Base-by-base conservation (phyloP, 2,329 filamentous ascomycete species). In the Triangularia setosa region DNA sequence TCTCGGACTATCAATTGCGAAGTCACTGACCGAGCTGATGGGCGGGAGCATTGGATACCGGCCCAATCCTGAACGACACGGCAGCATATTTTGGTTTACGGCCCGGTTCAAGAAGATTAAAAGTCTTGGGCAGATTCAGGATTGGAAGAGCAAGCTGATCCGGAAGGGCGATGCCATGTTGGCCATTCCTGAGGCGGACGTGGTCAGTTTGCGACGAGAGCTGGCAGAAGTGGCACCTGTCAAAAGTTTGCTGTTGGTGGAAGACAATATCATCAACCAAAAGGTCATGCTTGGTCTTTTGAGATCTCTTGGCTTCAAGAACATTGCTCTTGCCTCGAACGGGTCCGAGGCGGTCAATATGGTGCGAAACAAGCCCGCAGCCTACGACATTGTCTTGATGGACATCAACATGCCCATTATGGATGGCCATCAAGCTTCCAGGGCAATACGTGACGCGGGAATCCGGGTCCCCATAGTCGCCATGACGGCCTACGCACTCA, bases 11-110 rank as follows among this genome's bases (percentile, higher is more conserved):
- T 92, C 90, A 1, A 94, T 94, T 69, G 90, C 87, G 75, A 93
- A 93, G 75, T 92, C 92, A 64, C 80, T 93, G 6, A 83, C 93
- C 4, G 89, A 93, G 67, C 77, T 94, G 27, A 94, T 94, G 91
- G 82, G 81, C 23, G 85, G 85, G 1, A 73, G 78, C 2, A 76
- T 76, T 58, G 75, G 75, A 16, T 75, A 74, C 67, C 73, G 73
- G 25, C 75, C 78, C 0, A 84, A 85, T 60, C 77, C 78, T 0
- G 76, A 79, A 12, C 75, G 76, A 2, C 72, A 71, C 1, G 83
- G 83, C 7, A 84, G 82, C 68, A 68, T 82, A 1, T 84, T 84
- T 66, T 84, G 81, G 81, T 80, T 85, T 64, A 81, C 79, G 0
- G 77, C 78, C 1, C 76, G 75, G 24, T 78, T 82, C 70, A 72